A percentile compares a stretch with the other conserved stretches of the same genome.
Conservation (phyloP, 805 yeast genomes). For the Myxozyma monticola region DNA sequence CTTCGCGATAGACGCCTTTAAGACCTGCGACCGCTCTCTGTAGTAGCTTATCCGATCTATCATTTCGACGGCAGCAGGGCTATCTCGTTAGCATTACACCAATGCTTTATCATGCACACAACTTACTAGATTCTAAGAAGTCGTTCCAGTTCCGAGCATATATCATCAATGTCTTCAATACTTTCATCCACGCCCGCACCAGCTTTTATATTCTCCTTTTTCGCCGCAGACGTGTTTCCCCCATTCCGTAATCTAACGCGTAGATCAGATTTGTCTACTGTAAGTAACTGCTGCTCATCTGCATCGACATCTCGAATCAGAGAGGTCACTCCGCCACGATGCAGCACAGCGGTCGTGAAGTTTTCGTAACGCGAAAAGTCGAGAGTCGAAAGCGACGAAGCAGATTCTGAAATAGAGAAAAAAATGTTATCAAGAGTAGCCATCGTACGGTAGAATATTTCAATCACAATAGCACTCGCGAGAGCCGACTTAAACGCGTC, state of each 20-base stretch:
- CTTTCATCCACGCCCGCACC: constrained; percentile 12
- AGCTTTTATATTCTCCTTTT: constrained; percentile 4
- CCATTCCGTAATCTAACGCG: constrained; percentile 8
- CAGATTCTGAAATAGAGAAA: constrained; percentile 28
- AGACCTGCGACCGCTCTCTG: constrained; percentile 16
- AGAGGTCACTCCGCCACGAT: constrained; percentile 27
- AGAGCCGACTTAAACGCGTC: neutral
- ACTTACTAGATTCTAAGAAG: constrained; percentile 23
- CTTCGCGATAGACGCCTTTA: constrained; percentile 13
- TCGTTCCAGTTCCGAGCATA: constrained; percentile 22
- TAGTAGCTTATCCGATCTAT: constrained; percentile 20
- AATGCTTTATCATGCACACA: neutral
- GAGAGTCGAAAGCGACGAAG: constrained; percentile 28
- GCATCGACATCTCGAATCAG: constrained; percentile 33
- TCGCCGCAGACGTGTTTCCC: neutral
- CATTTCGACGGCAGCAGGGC: constrained; percentile 27
- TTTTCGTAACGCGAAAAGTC: constrained; percentile 28
- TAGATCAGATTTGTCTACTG: constrained; percentile 8
- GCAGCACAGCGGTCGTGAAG: constrained; percentile 32
- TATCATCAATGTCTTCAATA: constrained; percentile 21
- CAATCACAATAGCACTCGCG: too few species aligned
- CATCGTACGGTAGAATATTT: too few species aligned
- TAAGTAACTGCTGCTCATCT: constrained; percentile 24
- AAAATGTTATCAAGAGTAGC: constrained; percentile 13
- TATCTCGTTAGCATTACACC: neutral